Evolutionary conservation across 2,329 filamentous ascomycete genomes (phyloP).

Genomic region (Tetracladium maxilliforme): DNA sequence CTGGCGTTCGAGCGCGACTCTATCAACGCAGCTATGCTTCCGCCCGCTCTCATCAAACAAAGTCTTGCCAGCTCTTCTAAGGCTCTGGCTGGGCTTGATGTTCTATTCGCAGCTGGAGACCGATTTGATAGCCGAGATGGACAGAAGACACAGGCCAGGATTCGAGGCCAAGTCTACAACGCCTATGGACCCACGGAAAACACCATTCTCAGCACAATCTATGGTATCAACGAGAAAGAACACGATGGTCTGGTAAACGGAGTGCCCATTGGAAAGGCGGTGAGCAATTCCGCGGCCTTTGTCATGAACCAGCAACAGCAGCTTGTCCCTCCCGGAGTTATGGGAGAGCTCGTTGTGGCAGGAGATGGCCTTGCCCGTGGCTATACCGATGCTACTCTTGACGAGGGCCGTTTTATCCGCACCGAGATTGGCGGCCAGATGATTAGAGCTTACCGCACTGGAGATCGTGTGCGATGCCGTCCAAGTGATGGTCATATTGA

Average conservation of each 20-base stretch:
- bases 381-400: conserved; percentile 84
- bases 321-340: conserved; percentile 12
- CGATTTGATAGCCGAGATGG: too few relatives aligned
- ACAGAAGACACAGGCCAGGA: too few relatives aligned
- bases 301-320: conserved; percentile 58
- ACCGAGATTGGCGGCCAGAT: conserved; percentile 68
- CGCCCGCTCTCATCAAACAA: too few relatives aligned
- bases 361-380: conserved; percentile 65
- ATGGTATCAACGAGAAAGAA: too few relatives aligned
- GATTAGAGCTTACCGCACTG: conserved; percentile 60
- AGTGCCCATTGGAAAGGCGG: conserved; percentile 71
- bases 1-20: too few relatives aligned
- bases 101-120: too few relatives aligned
- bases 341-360: conserved; percentile 60
- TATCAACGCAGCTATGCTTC: too few relatives aligned
- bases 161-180: too few relatives aligned
- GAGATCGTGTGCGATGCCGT: conserved; percentile 63
- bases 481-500: conserved; percentile 60
- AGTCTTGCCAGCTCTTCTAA: too few relatives aligned
- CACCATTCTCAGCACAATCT: conserved; percentile 87
- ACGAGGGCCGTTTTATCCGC: conserved; percentile 76
- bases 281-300: conserved; percentile 75
- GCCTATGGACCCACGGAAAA: conserved; percentile 87
- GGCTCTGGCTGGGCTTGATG: too few relatives aligned
- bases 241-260: conserved; percentile 65